Conservation (phyloP, 2,329 filamentous ascomycete genomes). For the Chrysoporthe cubensis region DNA sequence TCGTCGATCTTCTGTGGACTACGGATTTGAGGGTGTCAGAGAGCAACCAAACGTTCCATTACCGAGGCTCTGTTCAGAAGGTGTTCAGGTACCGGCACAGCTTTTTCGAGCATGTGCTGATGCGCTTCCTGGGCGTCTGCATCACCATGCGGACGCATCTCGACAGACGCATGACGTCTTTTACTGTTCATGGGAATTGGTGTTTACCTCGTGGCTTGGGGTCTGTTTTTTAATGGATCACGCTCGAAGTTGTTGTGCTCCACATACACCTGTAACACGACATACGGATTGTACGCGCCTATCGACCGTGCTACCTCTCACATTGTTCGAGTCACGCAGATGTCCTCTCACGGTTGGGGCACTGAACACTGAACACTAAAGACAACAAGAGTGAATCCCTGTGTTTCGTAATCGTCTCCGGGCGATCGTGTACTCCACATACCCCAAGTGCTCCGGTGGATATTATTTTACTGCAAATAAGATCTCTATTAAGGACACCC, state of each 20-base stretch:
- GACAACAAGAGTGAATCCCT: neutral
- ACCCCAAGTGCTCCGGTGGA: neutral
- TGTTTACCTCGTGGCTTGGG: neutral
- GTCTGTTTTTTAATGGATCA: neutral
- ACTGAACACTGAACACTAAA: too few relatives aligned
- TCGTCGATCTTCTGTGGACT: neutral
- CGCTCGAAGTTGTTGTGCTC: neutral
- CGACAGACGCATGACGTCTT: neutral
- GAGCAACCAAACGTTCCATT: neutral
- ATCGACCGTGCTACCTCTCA: neutral
- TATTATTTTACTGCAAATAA: neutral
- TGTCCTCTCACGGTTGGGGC: neutral
- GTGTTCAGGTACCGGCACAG: neutral
- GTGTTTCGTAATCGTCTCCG: neutral
- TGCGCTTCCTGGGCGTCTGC: too few relatives aligned
- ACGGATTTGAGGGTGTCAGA: neutral
- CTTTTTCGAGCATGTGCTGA: neutral
- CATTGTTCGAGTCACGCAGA: neutral
- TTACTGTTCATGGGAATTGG: neutral
- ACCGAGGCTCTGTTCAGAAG: conserved; percentile 10
- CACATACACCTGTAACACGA: neutral
- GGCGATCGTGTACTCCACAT: neutral
- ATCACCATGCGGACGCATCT: neutral
- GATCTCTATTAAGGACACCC: neutral
- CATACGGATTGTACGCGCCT: neutral